Conservation (phyloP, 768 basidiomycete genomes). For the Calocera cornea region DNA sequence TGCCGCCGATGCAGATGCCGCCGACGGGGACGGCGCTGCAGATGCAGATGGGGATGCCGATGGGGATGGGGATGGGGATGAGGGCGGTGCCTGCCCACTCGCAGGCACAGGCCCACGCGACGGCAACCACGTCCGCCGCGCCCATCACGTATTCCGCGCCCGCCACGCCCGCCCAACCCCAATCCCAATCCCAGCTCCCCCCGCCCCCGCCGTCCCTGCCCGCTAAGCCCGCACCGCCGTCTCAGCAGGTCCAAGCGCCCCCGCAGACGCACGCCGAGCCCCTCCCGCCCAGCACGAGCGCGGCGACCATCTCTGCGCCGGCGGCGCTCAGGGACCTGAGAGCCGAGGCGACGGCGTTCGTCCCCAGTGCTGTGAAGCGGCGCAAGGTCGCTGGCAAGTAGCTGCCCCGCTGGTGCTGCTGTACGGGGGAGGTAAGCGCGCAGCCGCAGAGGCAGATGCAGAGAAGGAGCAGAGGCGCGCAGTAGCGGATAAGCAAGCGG, state of each 20-base stretch:
- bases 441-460: neutral
- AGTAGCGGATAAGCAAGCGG: neutral
- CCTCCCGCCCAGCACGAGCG: conserved; percentile 25
- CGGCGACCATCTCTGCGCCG: conserved; percentile 66
- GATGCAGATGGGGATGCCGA: too few relatives aligned
- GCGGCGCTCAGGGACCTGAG: conserved; percentile 86
- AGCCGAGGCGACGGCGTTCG: conserved; percentile 87
- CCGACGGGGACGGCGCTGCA: too few relatives aligned
- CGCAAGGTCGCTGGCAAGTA: conserved; percentile 33
- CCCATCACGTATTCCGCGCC: conserved; percentile 42
- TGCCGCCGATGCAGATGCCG: conserved; percentile 32
- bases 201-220: conserved; percentile 22
- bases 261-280: neutral
- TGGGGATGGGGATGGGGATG: too few relatives aligned
- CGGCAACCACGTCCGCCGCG: conserved; percentile 56
- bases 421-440: too few relatives aligned
- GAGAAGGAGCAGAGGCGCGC: neutral
- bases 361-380: conserved; percentile 62
- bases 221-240: too few relatives aligned
- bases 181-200: conserved; percentile 12
- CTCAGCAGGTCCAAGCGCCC: too few relatives aligned
- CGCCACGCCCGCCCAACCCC: conserved; percentile 25
- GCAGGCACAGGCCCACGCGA: conserved; percentile 52
- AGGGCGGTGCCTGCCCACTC: conserved; percentile 6
- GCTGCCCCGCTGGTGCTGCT: too few relatives aligned